phyloP scores from a whole-genome alignment of 1,139 yeast genomes.

The Arxiozyma telluris region DNA sequence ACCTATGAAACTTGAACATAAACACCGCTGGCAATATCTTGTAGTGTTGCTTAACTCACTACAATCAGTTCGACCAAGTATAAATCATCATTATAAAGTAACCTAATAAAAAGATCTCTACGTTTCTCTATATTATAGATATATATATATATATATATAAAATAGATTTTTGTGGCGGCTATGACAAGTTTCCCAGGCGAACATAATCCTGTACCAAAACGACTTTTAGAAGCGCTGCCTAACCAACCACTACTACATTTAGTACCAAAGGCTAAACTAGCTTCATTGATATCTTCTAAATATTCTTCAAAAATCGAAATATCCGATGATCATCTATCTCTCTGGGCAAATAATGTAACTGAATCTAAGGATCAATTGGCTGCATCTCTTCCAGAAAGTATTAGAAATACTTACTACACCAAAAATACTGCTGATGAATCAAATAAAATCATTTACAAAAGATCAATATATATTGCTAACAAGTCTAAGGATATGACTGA shows the following conservation, averaged over 20 bases:
- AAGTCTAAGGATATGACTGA: neutral
- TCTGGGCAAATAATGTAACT: slow-evolving; percentile 2
- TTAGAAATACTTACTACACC: slow-evolving; percentile 6
- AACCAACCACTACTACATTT: slow-evolving; percentile 24
- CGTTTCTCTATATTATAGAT: no score
- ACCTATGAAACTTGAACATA: neutral
- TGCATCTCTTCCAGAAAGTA: neutral
- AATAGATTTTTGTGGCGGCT: slow-evolving; percentile 16
- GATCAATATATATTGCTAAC: slow-evolving; percentile 11
- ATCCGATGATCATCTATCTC: slow-evolving; percentile 9
- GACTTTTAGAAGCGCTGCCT: slow-evolving; percentile 21
- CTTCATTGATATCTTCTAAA: slow-evolving; percentile 12
- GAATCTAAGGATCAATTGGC: neutral
- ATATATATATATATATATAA: neutral
- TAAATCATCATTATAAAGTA: neutral
- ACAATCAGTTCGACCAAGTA: no score
- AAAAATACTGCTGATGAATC: slow-evolving; percentile 3
- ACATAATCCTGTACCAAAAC: slow-evolving; percentile 21
- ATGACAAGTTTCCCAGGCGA: slow-evolving; percentile 28
- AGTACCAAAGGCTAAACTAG: slow-evolving; percentile 24
- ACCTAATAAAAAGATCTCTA: no score
- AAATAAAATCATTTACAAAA: slow-evolving; percentile 10
- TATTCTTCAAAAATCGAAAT: slow-evolving; percentile 7
- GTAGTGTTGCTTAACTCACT: no score
- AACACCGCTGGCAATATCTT: neutral